These are phyloP conservation scores for Eucalyptus paniculata DNA, from an alignment of 345 rosid genomes.

Conservation along the genomic window DNA sequence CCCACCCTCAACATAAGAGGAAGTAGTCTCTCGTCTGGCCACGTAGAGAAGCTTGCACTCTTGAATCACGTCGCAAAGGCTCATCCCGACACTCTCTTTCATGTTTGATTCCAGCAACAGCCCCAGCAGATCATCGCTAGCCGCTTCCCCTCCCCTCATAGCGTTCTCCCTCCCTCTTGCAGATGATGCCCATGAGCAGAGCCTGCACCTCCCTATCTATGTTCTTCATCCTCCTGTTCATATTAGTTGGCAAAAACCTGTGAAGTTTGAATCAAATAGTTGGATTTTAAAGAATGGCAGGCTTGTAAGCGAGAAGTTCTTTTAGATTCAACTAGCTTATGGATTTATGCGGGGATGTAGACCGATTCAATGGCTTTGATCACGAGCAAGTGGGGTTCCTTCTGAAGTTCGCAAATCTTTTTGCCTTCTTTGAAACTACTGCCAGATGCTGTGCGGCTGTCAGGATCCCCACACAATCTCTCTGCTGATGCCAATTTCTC, in stretches of 20 bases:
- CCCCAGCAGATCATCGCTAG: too few relatives aligned
- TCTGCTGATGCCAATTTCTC: not conserved
- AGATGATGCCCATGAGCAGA: constrained; percentile 9
- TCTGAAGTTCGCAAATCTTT: constrained; percentile 18
- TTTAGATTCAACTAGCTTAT: not conserved
- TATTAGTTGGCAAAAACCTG: constrained; percentile 10
- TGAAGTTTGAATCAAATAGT: not conserved
- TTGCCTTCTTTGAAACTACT: constrained; percentile 61
- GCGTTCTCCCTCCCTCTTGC: constrained; percentile 4
- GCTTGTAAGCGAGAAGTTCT: not conserved
- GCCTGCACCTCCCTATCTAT: constrained; percentile 4
- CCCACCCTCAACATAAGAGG: not conserved
- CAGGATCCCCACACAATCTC: not conserved
- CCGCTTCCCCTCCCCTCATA: constrained; percentile 5
- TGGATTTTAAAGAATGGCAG: not conserved
- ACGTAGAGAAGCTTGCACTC: too few relatives aligned
- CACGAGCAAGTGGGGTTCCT: not conserved
- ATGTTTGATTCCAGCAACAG: too few relatives aligned
- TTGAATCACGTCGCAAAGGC: too few relatives aligned
- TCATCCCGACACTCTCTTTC: too few relatives aligned
- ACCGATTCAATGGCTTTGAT: not conserved
- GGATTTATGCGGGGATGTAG: not conserved
- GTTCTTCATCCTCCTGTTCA: constrained; percentile 10
- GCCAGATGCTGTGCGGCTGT: constrained; percentile 28
- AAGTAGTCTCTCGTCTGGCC: constrained; percentile 42